Base-by-base conservation (phyloP, 768 basidiomycete species). In the Boletus subparvulus region DNA sequence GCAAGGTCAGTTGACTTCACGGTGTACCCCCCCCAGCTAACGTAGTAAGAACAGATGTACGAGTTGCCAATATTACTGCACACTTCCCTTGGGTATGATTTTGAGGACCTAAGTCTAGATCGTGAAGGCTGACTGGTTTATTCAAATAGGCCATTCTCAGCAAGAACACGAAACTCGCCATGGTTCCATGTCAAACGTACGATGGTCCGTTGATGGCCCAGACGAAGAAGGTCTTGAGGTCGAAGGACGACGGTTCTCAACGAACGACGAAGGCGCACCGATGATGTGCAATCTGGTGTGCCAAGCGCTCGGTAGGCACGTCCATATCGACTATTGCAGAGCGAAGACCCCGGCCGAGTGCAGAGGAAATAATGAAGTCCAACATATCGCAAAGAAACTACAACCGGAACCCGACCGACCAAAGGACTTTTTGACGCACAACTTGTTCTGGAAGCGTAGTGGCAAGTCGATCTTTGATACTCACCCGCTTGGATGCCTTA, bases 241-340 rank as follows among this genome's bases (percentile, higher is more conserved):
- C 10, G 76, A 77, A 46, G 83, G 83, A 1, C 76, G 78, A 50
- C 79, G 75, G 50, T 85, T 82, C 63, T 80, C 76, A 6, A 63
- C 78, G 0, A 75, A 75, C 39, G 81, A 83, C 44, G 78, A 81
- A 30, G 83, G 84, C 9, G 82, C 82, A 1, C 84, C 84, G 1
- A 82, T 84, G 80, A 75, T 85, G 73, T 86, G 84, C 66, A 83
- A 73, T 45, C 64, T 84, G 19, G 71, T 82, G 36, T 86, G 84
- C 61, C 68, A 75, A 24, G 67, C 77, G 6, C 71, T 83, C 59
- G 82, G 81, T 5, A 66, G 84, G 36, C 84, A 86, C 51, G 72
- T 69, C 3, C 84, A 86, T 56, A 68, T 85, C 54, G 82, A 82
- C 61, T 80, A 77, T 53, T 86, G 85, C 60, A 74, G 82, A 17